Percentiles rank a stretch among this genome's conserved stretches.
phyloP scores from a whole-genome alignment of 345 rosid species.

The Populus simonii region DNA sequence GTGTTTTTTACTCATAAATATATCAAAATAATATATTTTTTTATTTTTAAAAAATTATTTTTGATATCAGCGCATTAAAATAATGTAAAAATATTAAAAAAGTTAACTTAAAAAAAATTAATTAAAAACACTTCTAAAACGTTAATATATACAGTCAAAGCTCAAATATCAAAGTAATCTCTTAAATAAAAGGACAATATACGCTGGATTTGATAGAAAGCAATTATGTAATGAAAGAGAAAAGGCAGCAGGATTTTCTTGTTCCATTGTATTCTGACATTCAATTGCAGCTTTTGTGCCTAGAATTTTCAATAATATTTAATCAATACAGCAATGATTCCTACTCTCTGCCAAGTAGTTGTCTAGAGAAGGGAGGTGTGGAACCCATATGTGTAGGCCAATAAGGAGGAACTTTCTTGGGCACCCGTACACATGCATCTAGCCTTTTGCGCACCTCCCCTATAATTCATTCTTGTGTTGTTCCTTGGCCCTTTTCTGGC shows the following conservation, averaged over 20 bases:
- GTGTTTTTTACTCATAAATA: too few species aligned
- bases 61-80: too few species aligned
- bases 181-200: too few species aligned
- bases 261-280: background rate
- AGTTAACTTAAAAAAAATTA: too few species aligned
- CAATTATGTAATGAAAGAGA: too few species aligned
- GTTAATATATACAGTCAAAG: too few species aligned
- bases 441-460: background rate
- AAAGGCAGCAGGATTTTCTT: background rate
- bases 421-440: background rate
- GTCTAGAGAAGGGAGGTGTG: background rate
- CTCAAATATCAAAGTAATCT: too few species aligned
- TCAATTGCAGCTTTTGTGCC: background rate
- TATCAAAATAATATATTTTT: too few species aligned
- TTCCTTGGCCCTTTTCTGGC: background rate
- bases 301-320: background rate
- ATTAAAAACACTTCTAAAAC: too few species aligned
- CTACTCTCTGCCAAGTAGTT: background rate
- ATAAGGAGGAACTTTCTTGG: conserved; percentile 3
- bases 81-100: too few species aligned
- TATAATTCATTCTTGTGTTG: background rate
- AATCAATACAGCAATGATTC: background rate
- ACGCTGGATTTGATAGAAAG: too few species aligned
- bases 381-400: conserved; percentile 3
- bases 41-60: too few species aligned